Percentiles rank a stretch among this genome's conserved stretches.
phyloP scores from a whole-genome alignment of 73 alveolate species.

The Blepharisma japonicum region DNA sequence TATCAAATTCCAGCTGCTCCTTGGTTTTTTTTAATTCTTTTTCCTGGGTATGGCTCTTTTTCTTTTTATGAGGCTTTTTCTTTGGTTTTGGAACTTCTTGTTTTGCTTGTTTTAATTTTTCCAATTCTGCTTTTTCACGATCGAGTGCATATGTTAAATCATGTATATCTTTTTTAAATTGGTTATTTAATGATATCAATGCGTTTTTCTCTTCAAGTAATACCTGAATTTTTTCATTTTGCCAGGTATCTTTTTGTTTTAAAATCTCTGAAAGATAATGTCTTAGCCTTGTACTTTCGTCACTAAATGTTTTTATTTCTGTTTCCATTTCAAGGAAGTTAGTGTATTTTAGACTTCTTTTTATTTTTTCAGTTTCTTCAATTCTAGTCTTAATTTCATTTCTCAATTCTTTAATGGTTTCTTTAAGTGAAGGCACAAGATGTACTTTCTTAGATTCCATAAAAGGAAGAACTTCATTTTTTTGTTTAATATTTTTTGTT shows the following conservation, averaged over 20 bases:
- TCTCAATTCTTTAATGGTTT: no score
- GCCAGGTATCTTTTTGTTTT: neutral
- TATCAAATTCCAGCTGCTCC: neutral
- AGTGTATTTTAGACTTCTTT: no score
- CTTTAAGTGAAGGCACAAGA: no score
- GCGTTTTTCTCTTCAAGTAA: neutral
- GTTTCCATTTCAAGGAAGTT: slow-evolving; percentile 43
- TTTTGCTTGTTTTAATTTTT: neutral
- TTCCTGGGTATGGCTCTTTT: neutral
- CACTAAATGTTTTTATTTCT: slow-evolving; percentile 48
- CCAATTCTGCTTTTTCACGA: neutral
- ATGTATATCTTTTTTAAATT: slow-evolving; percentile 5
- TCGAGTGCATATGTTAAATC: neutral
- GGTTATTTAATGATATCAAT: neutral
- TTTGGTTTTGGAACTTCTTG: slow-evolving; percentile 3
- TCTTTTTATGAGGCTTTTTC: neutral
- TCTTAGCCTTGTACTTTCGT: slow-evolving; percentile 65
- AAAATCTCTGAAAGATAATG: slow-evolving; percentile 43
- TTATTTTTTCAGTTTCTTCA: no score
- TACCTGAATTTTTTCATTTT: no score
- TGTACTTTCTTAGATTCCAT: no score
- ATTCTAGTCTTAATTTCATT: no score
- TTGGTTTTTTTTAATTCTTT: neutral
- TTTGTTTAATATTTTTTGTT: neutral
- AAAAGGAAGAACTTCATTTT: neutral